A percentile compares a stretch with the other conserved stretches of the same genome.
phyloP scores from a whole-genome alignment of 2,329 filamentous ascomycete genomes.

The Cladosporium colombiae region DNA sequence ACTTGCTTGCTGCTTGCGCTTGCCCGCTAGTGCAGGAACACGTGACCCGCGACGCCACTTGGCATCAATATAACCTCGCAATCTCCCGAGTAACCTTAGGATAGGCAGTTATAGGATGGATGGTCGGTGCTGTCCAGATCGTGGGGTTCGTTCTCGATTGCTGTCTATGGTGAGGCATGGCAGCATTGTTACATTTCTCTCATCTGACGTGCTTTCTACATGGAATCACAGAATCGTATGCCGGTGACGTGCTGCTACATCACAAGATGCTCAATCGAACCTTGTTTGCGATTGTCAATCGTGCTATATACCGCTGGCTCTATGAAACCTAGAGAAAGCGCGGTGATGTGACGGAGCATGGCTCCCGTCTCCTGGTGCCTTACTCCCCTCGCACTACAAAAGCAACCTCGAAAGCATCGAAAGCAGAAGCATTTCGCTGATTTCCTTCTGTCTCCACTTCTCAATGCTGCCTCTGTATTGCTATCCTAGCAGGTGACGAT shows the following conservation, averaged over 20 bases:
- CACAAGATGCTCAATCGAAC: background rate
- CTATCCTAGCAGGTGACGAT: background rate
- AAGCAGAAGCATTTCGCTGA: background rate
- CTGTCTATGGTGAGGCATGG: background rate
- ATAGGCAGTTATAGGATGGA: background rate
- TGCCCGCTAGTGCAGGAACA: background rate
- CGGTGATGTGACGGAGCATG: background rate
- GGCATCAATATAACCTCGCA: background rate
- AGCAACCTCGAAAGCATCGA: background rate
- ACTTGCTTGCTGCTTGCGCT: slow-evolving; percentile 10
- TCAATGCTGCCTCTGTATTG: background rate
- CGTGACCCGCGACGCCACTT: slow-evolving; percentile 14
- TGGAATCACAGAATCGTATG: background rate
- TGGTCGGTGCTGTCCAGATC: slow-evolving; percentile 7
- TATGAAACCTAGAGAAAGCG: background rate
- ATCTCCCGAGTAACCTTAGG: background rate
- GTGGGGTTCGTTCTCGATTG: background rate
- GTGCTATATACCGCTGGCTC: background rate
- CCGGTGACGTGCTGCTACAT: background rate
- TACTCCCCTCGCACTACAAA: background rate
- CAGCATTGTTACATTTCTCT: background rate
- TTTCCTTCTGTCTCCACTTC: background rate
- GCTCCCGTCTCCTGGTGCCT: background rate
- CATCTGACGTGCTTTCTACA: slow-evolving; percentile 9
- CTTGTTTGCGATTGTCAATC: background rate